A percentile compares a stretch with the other conserved stretches of the same genome.
Evolutionary conservation across 2,329 filamentous ascomycete species (phyloP).

Genomic region (Dactylella cylindrospora): DNA sequence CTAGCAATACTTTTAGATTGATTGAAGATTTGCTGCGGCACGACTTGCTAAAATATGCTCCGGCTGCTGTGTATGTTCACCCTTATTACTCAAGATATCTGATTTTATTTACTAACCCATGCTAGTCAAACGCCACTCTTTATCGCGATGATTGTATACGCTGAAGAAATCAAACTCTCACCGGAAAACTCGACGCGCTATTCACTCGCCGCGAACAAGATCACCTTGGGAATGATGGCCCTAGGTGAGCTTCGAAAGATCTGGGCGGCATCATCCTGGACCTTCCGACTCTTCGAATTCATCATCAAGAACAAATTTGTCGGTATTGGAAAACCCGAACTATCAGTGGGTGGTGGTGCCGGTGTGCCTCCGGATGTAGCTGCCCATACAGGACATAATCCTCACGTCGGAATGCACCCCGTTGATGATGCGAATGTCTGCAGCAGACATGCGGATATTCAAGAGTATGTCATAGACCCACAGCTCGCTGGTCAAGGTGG

Average conservation of each 20-base stretch:
- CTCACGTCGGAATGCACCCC: conserved; percentile 37
- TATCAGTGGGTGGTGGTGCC: conserved; percentile 30
- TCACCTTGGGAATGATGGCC: conserved; percentile 40
- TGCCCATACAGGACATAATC: conserved; percentile 20
- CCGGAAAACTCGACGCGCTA: conserved; percentile 37
- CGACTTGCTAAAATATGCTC: conserved; percentile 39
- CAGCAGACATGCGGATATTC: conserved; percentile 13
- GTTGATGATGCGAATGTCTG: conserved; percentile 18
- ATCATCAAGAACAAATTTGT: conserved; percentile 44
- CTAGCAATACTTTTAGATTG: conserved; percentile 37
- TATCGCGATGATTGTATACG: conserved; percentile 43
- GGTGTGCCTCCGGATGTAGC: conserved; percentile 25
- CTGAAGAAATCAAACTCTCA: conserved; percentile 39
- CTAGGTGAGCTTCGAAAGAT: conserved; percentile 40
- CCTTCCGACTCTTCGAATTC: conserved; percentile 42
- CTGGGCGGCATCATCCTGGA: conserved; percentile 41
- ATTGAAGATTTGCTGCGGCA: conserved; percentile 37
- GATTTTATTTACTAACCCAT: not conserved
- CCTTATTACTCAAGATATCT: not conserved
- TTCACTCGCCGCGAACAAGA: conserved; percentile 34
- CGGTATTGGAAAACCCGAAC: conserved; percentile 37
- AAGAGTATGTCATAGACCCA: conserved; percentile 27
- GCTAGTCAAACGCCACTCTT: conserved; percentile 39
- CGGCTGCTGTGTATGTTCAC: conserved; percentile 30
- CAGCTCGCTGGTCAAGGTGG: conserved; percentile 22